Conservation (phyloP, 495 filamentous ascomycete species). For the Penicillium taxi region DNA sequence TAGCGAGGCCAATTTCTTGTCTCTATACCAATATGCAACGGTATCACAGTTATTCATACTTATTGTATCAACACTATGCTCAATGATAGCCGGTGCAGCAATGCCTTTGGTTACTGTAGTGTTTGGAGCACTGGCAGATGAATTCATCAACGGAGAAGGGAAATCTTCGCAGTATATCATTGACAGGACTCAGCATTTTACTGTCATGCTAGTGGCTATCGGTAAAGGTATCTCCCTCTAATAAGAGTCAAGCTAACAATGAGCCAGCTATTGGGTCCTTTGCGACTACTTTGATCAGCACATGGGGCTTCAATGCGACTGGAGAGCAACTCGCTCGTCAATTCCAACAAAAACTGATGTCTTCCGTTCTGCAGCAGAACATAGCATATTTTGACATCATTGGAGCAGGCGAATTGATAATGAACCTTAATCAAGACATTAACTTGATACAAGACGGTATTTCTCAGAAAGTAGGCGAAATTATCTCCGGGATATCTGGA, state of each 20-base stretch:
- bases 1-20: slow-evolving; percentile 8
- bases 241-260: neutral
- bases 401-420: slow-evolving; percentile 49
- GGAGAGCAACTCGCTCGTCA: slow-evolving; percentile 53
- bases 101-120: slow-evolving; percentile 2
- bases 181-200: neutral
- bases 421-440: slow-evolving; percentile 49
- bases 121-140: neutral
- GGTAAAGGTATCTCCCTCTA: too few species aligned
- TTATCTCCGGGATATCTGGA: slow-evolving; percentile 46
- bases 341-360: slow-evolving; percentile 50
- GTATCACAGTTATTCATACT: slow-evolving; percentile 41
- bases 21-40: slow-evolving; percentile 60
- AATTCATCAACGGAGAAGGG: neutral
- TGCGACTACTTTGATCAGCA: slow-evolving; percentile 43
- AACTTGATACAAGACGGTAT: slow-evolving; percentile 51
- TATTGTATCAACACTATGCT: neutral
- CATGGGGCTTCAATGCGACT: slow-evolving; percentile 48
- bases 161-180: too few species aligned
- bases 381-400: slow-evolving; percentile 50
- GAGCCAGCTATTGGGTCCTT: slow-evolving; percentile 50
- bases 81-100: slow-evolving; percentile 1
- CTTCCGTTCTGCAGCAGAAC: slow-evolving; percentile 50
- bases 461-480: slow-evolving; percentile 57
- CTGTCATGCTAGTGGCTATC: neutral